A percentile compares a stretch with the other conserved stretches of the same genome.
phyloP scores from a whole-genome alignment of 108 stramenopile species.

The Skeletonema tropicum region DNA sequence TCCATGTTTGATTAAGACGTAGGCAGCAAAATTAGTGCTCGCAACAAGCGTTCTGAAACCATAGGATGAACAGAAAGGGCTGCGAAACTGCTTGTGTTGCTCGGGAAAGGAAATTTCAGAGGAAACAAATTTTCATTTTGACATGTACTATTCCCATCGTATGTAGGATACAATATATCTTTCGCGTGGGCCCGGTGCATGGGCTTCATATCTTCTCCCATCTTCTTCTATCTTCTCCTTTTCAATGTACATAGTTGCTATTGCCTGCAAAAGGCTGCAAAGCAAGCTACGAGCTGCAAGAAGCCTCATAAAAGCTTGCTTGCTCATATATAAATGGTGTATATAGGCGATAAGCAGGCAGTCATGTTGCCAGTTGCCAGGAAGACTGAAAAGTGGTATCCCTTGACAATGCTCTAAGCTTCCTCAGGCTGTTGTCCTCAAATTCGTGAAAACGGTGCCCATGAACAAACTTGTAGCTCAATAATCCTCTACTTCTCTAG shows the following conservation, averaged over 20 bases:
- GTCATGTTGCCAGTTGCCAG: neutral
- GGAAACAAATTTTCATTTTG: neutral
- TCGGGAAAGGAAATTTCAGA: neutral
- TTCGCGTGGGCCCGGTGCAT: too few relatives aligned
- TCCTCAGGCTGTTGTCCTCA: neutral
- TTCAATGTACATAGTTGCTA: too few relatives aligned
- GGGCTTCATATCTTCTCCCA: too few relatives aligned
- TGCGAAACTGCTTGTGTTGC: too few relatives aligned
- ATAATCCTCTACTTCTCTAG: neutral
- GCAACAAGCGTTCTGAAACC: too few relatives aligned
- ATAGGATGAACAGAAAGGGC: neutral
- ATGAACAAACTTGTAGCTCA: neutral
- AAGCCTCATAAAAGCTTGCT: too few relatives aligned
- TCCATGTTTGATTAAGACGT: neutral
- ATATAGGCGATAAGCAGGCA: neutral
- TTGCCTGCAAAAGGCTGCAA: too few relatives aligned
- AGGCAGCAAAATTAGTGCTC: too few relatives aligned
- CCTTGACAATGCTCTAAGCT: neutral
- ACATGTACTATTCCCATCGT: neutral
- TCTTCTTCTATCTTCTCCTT: too few relatives aligned
- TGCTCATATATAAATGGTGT: too few relatives aligned
- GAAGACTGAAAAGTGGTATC: neutral
- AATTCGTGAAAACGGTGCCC: neutral
- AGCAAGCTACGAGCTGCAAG: too few relatives aligned
- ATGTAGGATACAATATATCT: neutral